Base-by-base conservation (phyloP, 208 protist species). In the Polymyxa betae region DNA sequence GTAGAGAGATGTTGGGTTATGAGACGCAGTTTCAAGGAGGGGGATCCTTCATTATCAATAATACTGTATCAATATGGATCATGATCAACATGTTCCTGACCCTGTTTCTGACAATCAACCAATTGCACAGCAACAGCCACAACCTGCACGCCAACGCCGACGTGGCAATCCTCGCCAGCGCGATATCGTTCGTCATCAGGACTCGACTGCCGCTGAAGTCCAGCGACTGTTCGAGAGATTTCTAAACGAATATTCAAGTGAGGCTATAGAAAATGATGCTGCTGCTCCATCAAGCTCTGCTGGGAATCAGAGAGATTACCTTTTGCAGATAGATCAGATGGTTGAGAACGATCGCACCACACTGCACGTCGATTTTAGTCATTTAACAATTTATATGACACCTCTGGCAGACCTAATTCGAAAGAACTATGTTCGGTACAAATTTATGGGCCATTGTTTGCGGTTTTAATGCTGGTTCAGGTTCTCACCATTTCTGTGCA, bases 301-400 rank as follows among this genome's bases (percentile, higher is more conserved):
- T 20, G 54, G 35, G 35, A 45, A 10, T 29, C 29, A 90, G 0
- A 40, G 46, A 0, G 90, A 92, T 60, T 93, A 93, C 64, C n/a
- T 90, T 10, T 0, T 78, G 0, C 88, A 93, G 89, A 38, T 92
- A 43, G 12, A 93, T 40, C 0, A 32, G 45, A 94, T 94, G 92
- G 32, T 44, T 54, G 45, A 41, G n/a, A 45, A 92, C 24, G 93
- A 94, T 20, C 45, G 68, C 0, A 92, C 64, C 16, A 95, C 94
- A 43, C 68, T 95, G 38, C 89, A 92, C 88, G 93, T 95, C 45
- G 92, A 93, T 72, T 94, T 88, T 29, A 0, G 40, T 0, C 92
- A 95, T 87, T 0, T 95, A 16, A 16, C 89, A 16, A 5, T 32
- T 1, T 91, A 90, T 88, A 78, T 93, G 66, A 38, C 24, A 0